Base-by-base conservation (phyloP, 164 flowering plant genomes). In the Nymphaea thermarum region DNA sequence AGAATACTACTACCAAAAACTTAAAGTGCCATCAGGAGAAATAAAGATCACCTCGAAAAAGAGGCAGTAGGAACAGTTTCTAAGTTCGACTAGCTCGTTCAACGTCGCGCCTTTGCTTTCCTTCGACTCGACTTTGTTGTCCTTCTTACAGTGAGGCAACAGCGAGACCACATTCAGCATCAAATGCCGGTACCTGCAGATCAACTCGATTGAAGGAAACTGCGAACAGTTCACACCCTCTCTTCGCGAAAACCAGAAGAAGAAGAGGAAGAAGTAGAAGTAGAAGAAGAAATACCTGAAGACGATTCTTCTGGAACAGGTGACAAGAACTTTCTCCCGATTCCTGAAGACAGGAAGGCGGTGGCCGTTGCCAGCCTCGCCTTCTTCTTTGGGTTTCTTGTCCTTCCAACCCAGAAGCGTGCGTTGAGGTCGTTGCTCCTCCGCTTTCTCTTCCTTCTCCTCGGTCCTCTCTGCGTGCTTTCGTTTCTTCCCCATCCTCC, bases 141-240 rank as follows among this genome's bases (percentile, higher is more conserved):
- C 99, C 81, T 90, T 90, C 91, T 91, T 94, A 71, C 91, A 79
- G 51, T 94, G 98, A 42, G 99, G 98, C 80, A 94, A 77, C 36
- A 91, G 77, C 1, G 95, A 86, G n/a, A 86, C 95, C 76, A 94
- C 57, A 80, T 91, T 91, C 95, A 94, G 74, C 99, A 94, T 91
- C 88, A 94, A 82, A 80, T 94, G 99, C 75, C 97, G 85, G 72
- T 88, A 88, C 87, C 98, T 93, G 64, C 18, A 68, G 44, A 42
- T 6, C 36, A 63, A 36, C 11, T 6, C 62, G 53, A 18, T 65
- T 7, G 16, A 2, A 55, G 12, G 45, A 43, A 41, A 14, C 8
- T 55, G 51, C 7, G 63, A 65, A 60, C 6, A 67, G 51, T 55
- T 12, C 42, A n/a, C 60, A 62, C 15, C 44, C 72, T 62, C 7